phyloP scores from a whole-genome alignment of 345 rosid species.

The Excoecaria cochinchinensis region DNA sequence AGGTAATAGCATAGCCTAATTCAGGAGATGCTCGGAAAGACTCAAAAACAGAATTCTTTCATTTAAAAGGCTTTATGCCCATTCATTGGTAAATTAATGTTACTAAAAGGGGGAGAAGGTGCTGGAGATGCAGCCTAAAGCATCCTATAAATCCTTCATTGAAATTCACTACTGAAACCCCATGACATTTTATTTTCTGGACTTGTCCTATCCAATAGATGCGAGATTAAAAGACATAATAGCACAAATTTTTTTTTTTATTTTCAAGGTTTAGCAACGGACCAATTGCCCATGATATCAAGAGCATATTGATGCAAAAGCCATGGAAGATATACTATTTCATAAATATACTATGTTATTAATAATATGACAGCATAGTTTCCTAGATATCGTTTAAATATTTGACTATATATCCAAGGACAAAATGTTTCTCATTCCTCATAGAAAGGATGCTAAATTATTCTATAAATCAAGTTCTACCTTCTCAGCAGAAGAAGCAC shows the following conservation, averaged over 20 bases:
- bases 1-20: not conserved
- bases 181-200: not conserved
- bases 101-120: not conserved
- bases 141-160: not conserved
- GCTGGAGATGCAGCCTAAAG: not conserved
- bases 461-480: slow-evolving; percentile 28
- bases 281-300: not conserved
- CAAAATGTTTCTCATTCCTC: not conserved
- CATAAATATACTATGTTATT: not conserved
- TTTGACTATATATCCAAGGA: not conserved
- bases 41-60: not conserved
- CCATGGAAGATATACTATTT: not conserved
- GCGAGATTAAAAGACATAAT: not conserved
- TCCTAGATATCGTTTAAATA: too few relatives aligned
- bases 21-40: not conserved
- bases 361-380: not conserved
- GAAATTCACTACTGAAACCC: not conserved
- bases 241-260: not conserved
- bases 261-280: not conserved
- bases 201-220: not conserved
- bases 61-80: not conserved
- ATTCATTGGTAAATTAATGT: not conserved
- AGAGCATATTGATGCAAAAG: too few relatives aligned
- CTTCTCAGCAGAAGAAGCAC: slow-evolving; percentile 97
- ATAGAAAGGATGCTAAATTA: not conserved